phyloP scores from a whole-genome alignment of 495 filamentous ascomycete genomes.

The Oleoguttula mirabilis region DNA sequence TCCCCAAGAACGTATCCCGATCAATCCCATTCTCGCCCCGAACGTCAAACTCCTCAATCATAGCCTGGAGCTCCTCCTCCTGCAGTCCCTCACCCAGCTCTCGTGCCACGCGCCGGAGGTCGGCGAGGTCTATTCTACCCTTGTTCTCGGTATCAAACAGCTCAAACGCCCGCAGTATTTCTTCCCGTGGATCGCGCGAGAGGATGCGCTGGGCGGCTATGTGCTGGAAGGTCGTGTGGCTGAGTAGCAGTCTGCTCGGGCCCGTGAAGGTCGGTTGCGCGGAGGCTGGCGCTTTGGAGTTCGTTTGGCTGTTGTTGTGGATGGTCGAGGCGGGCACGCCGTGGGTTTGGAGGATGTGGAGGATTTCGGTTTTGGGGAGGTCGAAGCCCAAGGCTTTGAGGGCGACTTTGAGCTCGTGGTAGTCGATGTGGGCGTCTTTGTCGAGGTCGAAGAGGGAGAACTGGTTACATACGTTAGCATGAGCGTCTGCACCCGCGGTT shows the following conservation, averaged over 20 bases:
- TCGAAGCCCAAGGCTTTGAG: slow-evolving; percentile 95
- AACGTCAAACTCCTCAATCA: slow-evolving; percentile 98
- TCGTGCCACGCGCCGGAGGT: slow-evolving; percentile 74
- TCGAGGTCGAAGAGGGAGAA: slow-evolving; percentile 96
- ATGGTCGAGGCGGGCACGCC: slow-evolving; percentile 40
- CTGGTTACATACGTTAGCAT: too few relatives aligned
- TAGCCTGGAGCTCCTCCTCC: slow-evolving; percentile 82
- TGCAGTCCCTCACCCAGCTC: slow-evolving; percentile 84
- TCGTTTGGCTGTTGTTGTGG: slow-evolving; percentile 26
- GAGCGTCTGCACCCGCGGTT: too few relatives aligned
- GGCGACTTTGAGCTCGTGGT: slow-evolving; percentile 96
- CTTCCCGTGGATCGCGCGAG: slow-evolving; percentile 72
- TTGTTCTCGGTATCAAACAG: slow-evolving; percentile 74
- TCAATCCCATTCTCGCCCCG: slow-evolving; percentile 83
- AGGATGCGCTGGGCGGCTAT: slow-evolving; percentile 71
- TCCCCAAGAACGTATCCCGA: slow-evolving; percentile 77
- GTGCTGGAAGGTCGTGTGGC: slow-evolving; percentile 59
- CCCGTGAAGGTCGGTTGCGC: slow-evolving; percentile 22
- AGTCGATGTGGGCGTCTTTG: slow-evolving; percentile 86
- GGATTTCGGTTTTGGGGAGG: slow-evolving; percentile 68
- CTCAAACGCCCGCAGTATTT: slow-evolving; percentile 82
- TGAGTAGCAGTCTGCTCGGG: slow-evolving; percentile 49
- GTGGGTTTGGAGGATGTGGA: slow-evolving; percentile 59
- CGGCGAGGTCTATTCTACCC: slow-evolving; percentile 74
- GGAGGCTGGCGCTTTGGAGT: slow-evolving; percentile 1